Evolutionary conservation across 2,329 filamentous ascomycete species (phyloP), one percentile per base, ranked within the genome.

Genomic region (Diaporthe nobilis): DNA sequence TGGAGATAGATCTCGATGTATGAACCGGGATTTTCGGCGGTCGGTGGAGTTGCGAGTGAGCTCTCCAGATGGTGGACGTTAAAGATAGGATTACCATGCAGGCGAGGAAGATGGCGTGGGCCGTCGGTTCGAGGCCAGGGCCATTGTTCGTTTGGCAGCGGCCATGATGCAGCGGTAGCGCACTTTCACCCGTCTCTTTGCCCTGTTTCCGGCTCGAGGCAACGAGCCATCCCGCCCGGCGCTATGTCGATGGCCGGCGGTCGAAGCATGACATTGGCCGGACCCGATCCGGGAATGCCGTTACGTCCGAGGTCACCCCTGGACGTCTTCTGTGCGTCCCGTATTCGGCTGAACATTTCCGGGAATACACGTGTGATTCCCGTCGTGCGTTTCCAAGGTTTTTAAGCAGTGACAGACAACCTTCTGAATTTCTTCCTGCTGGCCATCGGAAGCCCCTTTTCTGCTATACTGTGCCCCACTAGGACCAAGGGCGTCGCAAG

Each of bases 1-100:
- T 53, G 13, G 39, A 55, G 20, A 68, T 39, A 8, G 28, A 47
- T 68, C 65, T 68, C 65, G 47, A 68, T 53, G n/a, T 39, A 22
- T 10, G 1, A 25, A 15, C 47, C 20, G n/a, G 31, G 34, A 13
- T 7, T 2, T 9, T 39, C 28, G 65, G 47, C 31, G n/a, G 31
- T 39, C 2, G n/a, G 31, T 39, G 47, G 31, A 25, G 31, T 53
- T 34, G 31, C 31, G 12, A 37, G 13, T 28, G 44, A 68, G n/a
- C 9, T 20, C 20, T 13, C 4, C 7, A 39, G 42, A 20, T 2
- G 10, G 15, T 53, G 31, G 44, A 17, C 20, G 47, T 15, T 12
- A 53, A 28, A 9, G 9, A 25, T 20, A 31, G 61, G 31, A 39
- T 20, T 13, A 15, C 5, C 7, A 20, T n/a, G 17, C 47, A n/a